A percentile compares a stretch with the other conserved stretches of the same genome.
These are phyloP conservation scores for Auricularia heimuer DNA, from an alignment of 768 basidiomycete genomes.

Conservation along the genomic window DNA sequence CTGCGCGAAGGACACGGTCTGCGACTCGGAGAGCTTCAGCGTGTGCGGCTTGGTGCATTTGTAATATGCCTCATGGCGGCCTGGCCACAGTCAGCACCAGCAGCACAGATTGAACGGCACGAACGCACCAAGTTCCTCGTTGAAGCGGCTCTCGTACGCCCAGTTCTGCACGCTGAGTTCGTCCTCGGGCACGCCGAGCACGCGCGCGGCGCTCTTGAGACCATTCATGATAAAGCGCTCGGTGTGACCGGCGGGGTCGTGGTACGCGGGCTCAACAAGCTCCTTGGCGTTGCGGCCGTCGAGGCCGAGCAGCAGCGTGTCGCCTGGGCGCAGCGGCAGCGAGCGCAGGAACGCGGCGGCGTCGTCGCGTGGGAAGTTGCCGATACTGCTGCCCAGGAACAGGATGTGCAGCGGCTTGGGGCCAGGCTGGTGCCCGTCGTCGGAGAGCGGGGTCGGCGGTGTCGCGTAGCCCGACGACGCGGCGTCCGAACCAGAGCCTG, in stretches of 20 bases:
- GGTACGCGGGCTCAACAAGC: slow-evolving; percentile 79
- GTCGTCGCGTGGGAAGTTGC: slow-evolving; percentile 72
- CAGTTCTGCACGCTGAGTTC: slow-evolving; percentile 60
- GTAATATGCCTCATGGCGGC: slow-evolving; percentile 79
- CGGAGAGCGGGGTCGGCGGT: slow-evolving; percentile 7
- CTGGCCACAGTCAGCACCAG: slow-evolving; percentile 26
- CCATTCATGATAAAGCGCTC: slow-evolving; percentile 81
- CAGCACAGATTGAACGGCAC: not conserved
- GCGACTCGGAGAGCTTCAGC: slow-evolving; percentile 40
- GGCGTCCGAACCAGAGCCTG: slow-evolving; percentile 2
- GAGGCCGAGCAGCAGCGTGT: slow-evolving; percentile 83
- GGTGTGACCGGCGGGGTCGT: slow-evolving; percentile 68
- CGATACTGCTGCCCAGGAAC: slow-evolving; percentile 86
- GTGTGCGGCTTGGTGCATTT: slow-evolving; percentile 53
- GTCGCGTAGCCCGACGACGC: slow-evolving; percentile 5
- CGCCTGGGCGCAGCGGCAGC: slow-evolving; percentile 69
- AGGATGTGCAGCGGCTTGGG: slow-evolving; percentile 61
- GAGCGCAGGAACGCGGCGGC: slow-evolving; percentile 66
- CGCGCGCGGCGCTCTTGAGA: slow-evolving; percentile 53
- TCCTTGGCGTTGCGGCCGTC: slow-evolving; percentile 68
- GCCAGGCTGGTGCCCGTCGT: not conserved
- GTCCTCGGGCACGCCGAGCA: slow-evolving; percentile 49
- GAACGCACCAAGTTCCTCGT: slow-evolving; percentile 41
- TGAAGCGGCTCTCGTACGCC: slow-evolving; percentile 58
- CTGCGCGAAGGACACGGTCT: slow-evolving; percentile 44